phyloP scores from a whole-genome alignment of 345 rosid genomes.

The Nasturtium officinale region DNA sequence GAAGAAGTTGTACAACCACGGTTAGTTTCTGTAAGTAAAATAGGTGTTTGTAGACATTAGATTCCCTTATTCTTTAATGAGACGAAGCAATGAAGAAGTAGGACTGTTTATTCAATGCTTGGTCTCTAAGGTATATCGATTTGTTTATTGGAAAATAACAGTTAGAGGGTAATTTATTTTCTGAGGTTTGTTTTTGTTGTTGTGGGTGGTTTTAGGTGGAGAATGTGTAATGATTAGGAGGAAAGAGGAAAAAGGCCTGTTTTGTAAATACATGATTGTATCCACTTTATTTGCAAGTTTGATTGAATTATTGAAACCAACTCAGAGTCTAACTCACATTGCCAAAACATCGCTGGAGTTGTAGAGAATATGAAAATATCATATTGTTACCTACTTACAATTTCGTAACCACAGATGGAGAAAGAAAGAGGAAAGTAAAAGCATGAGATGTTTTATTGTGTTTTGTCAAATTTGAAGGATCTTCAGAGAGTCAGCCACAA shows the following conservation, averaged over 20 bases:
- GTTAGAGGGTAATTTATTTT: conserved; percentile 26
- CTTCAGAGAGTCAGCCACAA: conserved; percentile 77
- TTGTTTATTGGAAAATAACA: conserved; percentile 38
- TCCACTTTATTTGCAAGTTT: conserved; percentile 36
- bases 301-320: conserved; percentile 21
- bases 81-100: conserved; percentile 46
- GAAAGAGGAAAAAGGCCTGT: conserved; percentile 7
- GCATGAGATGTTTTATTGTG: conserved; percentile 36
- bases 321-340: background rate
- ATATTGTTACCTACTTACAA: background rate
- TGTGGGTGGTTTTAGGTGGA: conserved; percentile 38
- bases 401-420: conserved; percentile 11
- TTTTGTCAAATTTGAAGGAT: conserved; percentile 57
- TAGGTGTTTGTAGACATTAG: conserved; percentile 44
- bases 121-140: conserved; percentile 36
- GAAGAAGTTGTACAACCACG: conserved; percentile 37
- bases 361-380: background rate
- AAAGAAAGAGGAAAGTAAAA: conserved; percentile 22
- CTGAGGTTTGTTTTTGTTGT: conserved; percentile 31
- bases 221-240: conserved; percentile 41
- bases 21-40: conserved; percentile 41
- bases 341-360: conserved; percentile 8
- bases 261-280: conserved; percentile 38
- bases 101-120: conserved; percentile 38
- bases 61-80: conserved; percentile 71